Evolutionary conservation across 1,284 basidiomycete species (phyloP).

Genomic region (Stereum hirsutum): DNA sequence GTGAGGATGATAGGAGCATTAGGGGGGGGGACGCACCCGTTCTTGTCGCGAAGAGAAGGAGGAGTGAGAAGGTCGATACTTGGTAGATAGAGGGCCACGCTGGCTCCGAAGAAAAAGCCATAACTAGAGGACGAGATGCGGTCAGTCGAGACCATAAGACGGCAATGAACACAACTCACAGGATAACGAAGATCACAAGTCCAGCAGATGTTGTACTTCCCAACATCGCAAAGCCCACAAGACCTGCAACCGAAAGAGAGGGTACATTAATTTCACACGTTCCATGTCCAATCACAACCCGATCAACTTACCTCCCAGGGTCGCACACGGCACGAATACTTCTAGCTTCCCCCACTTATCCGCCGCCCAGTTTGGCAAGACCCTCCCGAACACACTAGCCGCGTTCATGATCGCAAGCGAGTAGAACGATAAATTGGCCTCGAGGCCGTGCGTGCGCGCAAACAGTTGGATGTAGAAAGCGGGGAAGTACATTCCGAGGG

Average conservation of each 20-base stretch:
- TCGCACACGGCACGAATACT: constrained; percentile 14
- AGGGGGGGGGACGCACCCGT: not conserved
- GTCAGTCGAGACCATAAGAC: not conserved
- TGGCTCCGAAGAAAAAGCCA: constrained; percentile 18
- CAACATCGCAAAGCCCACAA: constrained; percentile 16
- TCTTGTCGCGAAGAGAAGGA: not conserved
- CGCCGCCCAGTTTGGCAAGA: constrained; percentile 15
- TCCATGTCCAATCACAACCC: not conserved
- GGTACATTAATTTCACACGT: not conserved
- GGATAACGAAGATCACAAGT: constrained; percentile 15
- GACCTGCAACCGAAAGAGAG: constrained; percentile 7
- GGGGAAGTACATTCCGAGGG: constrained; percentile 18
- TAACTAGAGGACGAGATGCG: constrained; percentile 4
- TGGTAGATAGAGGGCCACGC: constrained; percentile 7
- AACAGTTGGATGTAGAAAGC: constrained; percentile 21
- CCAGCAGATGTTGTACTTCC: constrained; percentile 14
- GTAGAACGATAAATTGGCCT: constrained; percentile 15
- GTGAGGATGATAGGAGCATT: no score
- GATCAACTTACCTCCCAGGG: constrained; percentile 11
- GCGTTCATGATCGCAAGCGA: constrained; percentile 18
- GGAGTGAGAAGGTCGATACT: constrained; percentile 5
- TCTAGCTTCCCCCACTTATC: constrained; percentile 16
- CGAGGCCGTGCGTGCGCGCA: constrained; percentile 14
- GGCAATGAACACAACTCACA: constrained; percentile 8
- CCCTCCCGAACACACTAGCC: constrained; percentile 16